Evolutionary conservation across 345 rosid species (phyloP), one percentile per base, ranked within the genome.

Genomic region (Euphorbia pulcherrima): DNA sequence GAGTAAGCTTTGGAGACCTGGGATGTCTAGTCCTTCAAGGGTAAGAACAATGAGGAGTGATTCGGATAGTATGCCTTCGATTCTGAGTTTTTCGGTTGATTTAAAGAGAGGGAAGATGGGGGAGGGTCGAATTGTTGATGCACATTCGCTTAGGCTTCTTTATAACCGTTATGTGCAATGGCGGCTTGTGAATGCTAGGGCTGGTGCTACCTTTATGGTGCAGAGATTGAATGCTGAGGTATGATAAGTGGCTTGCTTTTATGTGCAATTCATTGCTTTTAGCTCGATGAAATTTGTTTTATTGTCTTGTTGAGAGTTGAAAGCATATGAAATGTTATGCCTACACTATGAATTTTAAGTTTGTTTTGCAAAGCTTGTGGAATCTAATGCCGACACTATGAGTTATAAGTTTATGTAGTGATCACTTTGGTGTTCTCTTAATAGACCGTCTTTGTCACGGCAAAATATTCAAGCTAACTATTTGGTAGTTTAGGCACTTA

Each of bases 161-260:
- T 85, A 93, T 72, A 88, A 90, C 72, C 83, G 84, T 65, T 75
- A 85, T 72, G 75, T 93, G 77, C 93, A 88, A 76, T 90, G 92
- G 98, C 85, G 96, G 76, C 86, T 93, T 76, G 86, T 81, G 55
- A 90, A 88, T 79, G 96, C 97, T 1, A 81, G 86, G 73, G 92
- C 89, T 26, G 90, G 84, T 79, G 83, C 92, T 69, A 82, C 88
- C 56, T 78, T 82, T 85, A 80, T 74, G 77, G 72, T 85, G 74
- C 97, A 88, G 77, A 83, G 67, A 78, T 72, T 74, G 71, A 80
- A 29, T 68, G 92, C 93, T 41, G 92, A 87, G 98, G 98, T 93
- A 87, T 68, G 75, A 26, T 65, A 17, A 46, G 59, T 46, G 47
- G 26, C 21, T 8, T 63, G 21, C 44, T 59, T 10, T 57, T 61